These are phyloP conservation scores for Paspalum notatum DNA, from an alignment of 176 grass and related monocot species.

Conservation along the genomic window DNA sequence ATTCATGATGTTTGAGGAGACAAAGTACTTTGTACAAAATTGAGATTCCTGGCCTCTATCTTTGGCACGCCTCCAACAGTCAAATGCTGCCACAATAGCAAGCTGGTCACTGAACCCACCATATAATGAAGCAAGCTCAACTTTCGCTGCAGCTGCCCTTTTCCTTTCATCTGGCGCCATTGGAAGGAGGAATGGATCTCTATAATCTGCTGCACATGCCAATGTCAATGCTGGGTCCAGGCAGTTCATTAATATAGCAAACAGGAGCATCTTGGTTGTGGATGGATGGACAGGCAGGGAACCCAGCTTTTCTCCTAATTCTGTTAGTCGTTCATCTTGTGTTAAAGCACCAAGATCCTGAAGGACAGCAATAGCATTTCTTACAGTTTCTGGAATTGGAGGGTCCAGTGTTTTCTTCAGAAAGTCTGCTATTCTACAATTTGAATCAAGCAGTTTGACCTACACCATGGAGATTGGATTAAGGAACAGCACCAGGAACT, in stretches of 20 bases:
- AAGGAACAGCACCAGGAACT: slow-evolving; percentile 34
- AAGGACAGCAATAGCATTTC: slow-evolving; percentile 79
- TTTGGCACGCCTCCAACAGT: slow-evolving; percentile 87
- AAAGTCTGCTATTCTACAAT: slow-evolving; percentile 73
- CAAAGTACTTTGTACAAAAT: slow-evolving; percentile 84
- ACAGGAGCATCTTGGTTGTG: slow-evolving; percentile 94
- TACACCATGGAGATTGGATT: slow-evolving; percentile 45
- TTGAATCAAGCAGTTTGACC: slow-evolving; percentile 88
- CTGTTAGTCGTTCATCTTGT: slow-evolving; percentile 73
- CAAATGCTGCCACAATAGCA: slow-evolving; percentile 85
- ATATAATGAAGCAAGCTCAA: slow-evolving; percentile 90
- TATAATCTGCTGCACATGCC: slow-evolving; percentile 80
- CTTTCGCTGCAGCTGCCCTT: slow-evolving; percentile 60
- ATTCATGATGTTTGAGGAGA: slow-evolving; percentile 79
- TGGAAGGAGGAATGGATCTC: slow-evolving; percentile 82
- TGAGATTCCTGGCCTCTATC: slow-evolving; percentile 73
- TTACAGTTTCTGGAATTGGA: slow-evolving; percentile 74
- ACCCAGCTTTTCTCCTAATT: slow-evolving; percentile 83
- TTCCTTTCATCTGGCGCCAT: slow-evolving; percentile 71
- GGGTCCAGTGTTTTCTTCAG: slow-evolving; percentile 91
- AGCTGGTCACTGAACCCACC: slow-evolving; percentile 93
- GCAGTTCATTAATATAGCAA: slow-evolving; percentile 94
- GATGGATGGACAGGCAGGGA: slow-evolving; percentile 92
- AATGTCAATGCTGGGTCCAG: slow-evolving; percentile 92
- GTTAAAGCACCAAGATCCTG: slow-evolving; percentile 92